Evolutionary conservation across 495 filamentous ascomycete genomes (phyloP), one percentile per base, ranked within the genome.

Genomic region (Platismatia glauca): DNA sequence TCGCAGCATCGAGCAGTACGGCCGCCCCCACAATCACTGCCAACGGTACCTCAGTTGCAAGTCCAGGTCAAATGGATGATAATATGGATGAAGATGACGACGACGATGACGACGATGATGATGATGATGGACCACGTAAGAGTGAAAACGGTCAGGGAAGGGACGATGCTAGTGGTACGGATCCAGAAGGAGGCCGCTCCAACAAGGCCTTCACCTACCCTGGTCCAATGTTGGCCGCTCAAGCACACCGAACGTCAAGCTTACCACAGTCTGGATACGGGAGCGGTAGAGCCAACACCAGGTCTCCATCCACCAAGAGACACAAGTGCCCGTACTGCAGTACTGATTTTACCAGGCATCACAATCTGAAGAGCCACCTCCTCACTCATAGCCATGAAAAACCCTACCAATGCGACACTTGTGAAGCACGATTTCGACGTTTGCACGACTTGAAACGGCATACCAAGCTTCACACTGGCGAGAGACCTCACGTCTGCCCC

Each of bases 371-470:
- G 74, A 96, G 90, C 64, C 94, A 99, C 77, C 82, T 99, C 39
- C 83, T 99, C 62, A 99, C 94, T 0, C 94, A 99, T 71, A 96
- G 93, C 67, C 94, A 99, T 75, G 95, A 97, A 73, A 99, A 99
- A 72, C 94, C 94, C 0, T 99, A 91, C 70, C 83, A 90, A 29
- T 99, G 94, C 69, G 83, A 88, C 61, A 89, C 88, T 27, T 99
- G 94, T 69, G 82, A 92, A 58, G 85, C 91, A 65, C 84, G 92
- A 33, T 99, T 99, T 72, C 84, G 94, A 55, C 83, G 94, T 63
- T 79, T 97, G 33, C 94, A 99, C 69, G 94, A 99, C 69, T 77
- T 99, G 60, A 99, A 99, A 76, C 84, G 94, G 48, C 94, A 99
- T 71, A 89, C 86, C 52, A 97, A 97, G 73, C 81, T 99, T 22